phyloP scores from a whole-genome alignment of 2,329 filamentous ascomycete genomes.

The Aspergillus tamarii region DNA sequence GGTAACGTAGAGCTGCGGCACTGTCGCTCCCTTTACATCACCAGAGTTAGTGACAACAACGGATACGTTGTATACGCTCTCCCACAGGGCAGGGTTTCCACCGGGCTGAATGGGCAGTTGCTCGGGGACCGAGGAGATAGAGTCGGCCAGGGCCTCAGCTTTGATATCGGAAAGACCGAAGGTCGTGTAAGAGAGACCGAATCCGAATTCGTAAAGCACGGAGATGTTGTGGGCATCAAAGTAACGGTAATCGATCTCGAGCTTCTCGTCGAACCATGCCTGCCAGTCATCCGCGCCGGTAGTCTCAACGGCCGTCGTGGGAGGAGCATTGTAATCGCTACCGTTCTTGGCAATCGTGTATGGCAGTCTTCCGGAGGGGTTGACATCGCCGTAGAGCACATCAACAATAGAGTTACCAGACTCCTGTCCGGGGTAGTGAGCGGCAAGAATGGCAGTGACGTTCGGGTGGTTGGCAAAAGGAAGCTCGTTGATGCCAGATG shows the following conservation, averaged over 20 bases:
- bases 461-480: constrained; percentile 73
- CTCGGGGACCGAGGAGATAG: constrained; percentile 57
- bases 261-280: constrained; percentile 15
- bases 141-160: constrained; percentile 52
- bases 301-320: constrained; percentile 17
- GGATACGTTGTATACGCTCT: constrained; percentile 35
- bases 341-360: constrained; percentile 77
- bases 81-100: constrained; percentile 39
- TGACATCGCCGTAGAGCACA: constrained; percentile 79
- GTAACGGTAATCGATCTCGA: constrained; percentile 28
- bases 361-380: constrained; percentile 74
- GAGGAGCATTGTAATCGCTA: constrained; percentile 63
- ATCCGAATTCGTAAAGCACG: constrained; percentile 28
- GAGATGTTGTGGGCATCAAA: constrained; percentile 25
- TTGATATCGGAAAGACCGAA: constrained; percentile 72
- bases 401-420: constrained; percentile 78
- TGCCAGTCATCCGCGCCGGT: constrained; percentile 31
- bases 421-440: constrained; percentile 80
- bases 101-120: constrained; percentile 39
- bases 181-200: constrained; percentile 75
- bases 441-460: constrained; percentile 81
- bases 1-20: constrained; percentile 59
- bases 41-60: constrained; percentile 75
- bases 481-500: constrained; percentile 67
- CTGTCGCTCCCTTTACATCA: constrained; percentile 65